Evolutionary conservation across 2,329 filamentous ascomycete genomes (phyloP).

Genomic region (Passalora sequoiae): DNA sequence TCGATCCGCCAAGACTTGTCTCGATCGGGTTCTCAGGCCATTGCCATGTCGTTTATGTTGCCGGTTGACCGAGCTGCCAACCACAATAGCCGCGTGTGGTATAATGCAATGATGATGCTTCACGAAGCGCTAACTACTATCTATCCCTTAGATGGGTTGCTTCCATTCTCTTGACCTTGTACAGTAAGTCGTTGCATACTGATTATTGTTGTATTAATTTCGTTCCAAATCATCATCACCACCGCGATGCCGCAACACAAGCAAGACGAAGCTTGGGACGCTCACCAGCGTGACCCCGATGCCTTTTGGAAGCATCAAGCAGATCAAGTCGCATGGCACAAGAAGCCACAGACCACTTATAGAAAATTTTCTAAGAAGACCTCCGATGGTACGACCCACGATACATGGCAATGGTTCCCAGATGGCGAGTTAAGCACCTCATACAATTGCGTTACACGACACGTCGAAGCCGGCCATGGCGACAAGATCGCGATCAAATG

Average conservation of each 20-base stretch:
- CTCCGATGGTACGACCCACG: conserved; percentile 57
- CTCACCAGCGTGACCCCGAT: conserved; percentile 31
- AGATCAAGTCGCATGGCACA: conserved; percentile 73
- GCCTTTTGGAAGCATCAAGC: conserved; percentile 47
- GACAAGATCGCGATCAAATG: conserved; percentile 72
- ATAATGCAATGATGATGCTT: not conserved
- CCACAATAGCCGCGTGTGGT: not conserved
- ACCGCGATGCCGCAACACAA: conserved; percentile 20
- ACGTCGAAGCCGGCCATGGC: conserved; percentile 75
- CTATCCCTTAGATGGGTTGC: too few species aligned
- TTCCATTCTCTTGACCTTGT: too few species aligned
- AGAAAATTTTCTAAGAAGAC: conserved; percentile 59
- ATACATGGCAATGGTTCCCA: conserved; percentile 85
- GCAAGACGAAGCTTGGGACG: conserved; percentile 34
- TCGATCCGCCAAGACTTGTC: not conserved
- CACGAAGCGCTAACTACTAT: not conserved
- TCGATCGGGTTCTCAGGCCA: not conserved
- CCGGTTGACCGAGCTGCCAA: not conserved
- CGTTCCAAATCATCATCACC: not conserved
- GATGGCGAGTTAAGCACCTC: conserved; percentile 84
- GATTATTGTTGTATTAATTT: not conserved
- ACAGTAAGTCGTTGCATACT: not conserved
- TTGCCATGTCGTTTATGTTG: not conserved
- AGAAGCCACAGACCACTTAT: conserved; percentile 61
- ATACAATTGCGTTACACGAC: conserved; percentile 77